Conservation (phyloP, 495 filamentous ascomycete species). For the Penicillium tannophilum region DNA sequence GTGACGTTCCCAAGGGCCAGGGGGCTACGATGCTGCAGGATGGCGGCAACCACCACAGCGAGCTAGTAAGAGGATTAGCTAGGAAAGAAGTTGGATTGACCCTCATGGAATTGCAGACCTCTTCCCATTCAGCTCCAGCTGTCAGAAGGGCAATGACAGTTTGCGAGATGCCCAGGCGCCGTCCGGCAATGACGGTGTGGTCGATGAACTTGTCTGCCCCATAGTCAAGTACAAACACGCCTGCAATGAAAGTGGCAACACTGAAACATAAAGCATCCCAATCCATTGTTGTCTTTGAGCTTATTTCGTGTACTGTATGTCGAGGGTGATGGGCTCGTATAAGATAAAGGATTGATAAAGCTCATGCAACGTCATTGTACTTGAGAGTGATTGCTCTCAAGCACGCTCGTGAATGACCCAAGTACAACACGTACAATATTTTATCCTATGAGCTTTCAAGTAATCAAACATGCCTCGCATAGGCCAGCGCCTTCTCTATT, state of each 20-base stretch:
- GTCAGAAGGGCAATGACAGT: slow-evolving; percentile 55
- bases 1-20: slow-evolving; percentile 59
- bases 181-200: slow-evolving; percentile 52
- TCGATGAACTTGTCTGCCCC: slow-evolving; percentile 51
- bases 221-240: slow-evolving; percentile 32
- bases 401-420: too few relatives aligned
- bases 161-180: slow-evolving; percentile 47
- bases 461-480: too few relatives aligned
- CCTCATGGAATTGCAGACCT: slow-evolving; percentile 29
- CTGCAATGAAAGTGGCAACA: slow-evolving; percentile 23
- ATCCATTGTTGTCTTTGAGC: slow-evolving; percentile 8
- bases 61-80: slow-evolving; percentile 38
- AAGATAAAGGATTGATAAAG: too few relatives aligned
- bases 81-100: not conserved
- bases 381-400: too few relatives aligned
- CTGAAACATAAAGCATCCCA: slow-evolving; percentile 29
- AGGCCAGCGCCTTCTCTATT: too few relatives aligned
- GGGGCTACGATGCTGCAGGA: slow-evolving; percentile 45
- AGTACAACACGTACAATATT: too few relatives aligned
- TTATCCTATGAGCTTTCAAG: too few relatives aligned
- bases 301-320: too few relatives aligned
- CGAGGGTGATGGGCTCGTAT: too few relatives aligned
- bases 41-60: slow-evolving; percentile 52
- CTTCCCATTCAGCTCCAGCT: slow-evolving; percentile 60
- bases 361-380: too few relatives aligned